Evolutionary conservation across 1,284 basidiomycete species (phyloP), one percentile per base, ranked within the genome.

Genomic region (Abortiporus biennis): DNA sequence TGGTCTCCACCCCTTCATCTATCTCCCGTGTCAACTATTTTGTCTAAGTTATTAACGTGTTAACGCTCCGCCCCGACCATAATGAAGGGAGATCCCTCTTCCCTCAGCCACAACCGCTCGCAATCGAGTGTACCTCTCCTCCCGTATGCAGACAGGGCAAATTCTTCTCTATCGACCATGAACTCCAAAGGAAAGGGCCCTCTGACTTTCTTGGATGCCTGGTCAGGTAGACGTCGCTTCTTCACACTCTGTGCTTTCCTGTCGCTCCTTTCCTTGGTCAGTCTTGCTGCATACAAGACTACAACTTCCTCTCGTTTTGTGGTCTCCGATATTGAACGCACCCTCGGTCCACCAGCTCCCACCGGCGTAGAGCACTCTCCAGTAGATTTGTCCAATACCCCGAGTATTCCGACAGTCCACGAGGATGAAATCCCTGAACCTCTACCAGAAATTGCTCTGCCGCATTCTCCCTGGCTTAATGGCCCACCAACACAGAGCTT

Each of bases 401-500:
- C n/a, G n/a, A n/a, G n/a, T n/a, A n/a, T n/a, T n/a, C n/a, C n/a
- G n/a, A n/a, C n/a, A n/a, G n/a, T n/a, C 27, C 27, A 8, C n/a
- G n/a, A 29, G 8, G 27, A 8, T n/a, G n/a, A 8, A 29, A n/a
- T 29, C 9, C 27, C 27, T 29, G 27, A 29, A n/a, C 27, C 27
- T 29, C 9, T 29, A 9, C 9, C n/a, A 9, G 27, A 29, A 9
- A n/a, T n/a, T 29, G 27, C n/a, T 29, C 9, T 29, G 27, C 23
- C 35, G 13, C 32, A 56, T 42, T 51, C 57, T 6, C 56, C 54
- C 3, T 55, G 47, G 35, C 54, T 68, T 11, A 45, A 65, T 19
- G 80, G 80, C 0, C 62, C 67, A 4, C 78, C 80, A 5, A 80
- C 78, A 1, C 47, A 58, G 34, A 67, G 63, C 30, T 81, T 82